Evolutionary conservation across 345 rosid species (phyloP).

Genomic region (Lenwebbia sp.): DNA sequence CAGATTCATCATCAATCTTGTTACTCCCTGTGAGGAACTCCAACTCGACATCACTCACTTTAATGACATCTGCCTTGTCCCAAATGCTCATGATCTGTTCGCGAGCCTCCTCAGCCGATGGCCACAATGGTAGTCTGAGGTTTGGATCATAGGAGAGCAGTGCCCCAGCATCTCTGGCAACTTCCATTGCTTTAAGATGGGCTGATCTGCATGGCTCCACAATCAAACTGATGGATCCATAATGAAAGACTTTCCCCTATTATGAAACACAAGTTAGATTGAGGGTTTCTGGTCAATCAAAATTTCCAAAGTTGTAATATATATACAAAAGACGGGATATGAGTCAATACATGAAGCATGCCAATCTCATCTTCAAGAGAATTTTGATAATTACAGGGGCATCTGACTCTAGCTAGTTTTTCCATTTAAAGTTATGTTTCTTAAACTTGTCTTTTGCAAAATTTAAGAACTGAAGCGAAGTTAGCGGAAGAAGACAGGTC

Average conservation of each 20-base stretch:
- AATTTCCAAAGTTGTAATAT: neutral
- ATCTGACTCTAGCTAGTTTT: neutral
- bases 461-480: neutral
- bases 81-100: conserved; percentile 87
- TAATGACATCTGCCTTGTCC: conserved; percentile 93
- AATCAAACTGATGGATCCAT: conserved; percentile 93
- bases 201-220: conserved; percentile 99
- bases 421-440: neutral
- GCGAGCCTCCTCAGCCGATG: conserved; percentile 76
- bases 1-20: conserved; percentile 64
- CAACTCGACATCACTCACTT: conserved; percentile 91
- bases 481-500: neutral
- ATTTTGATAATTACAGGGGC: neutral
- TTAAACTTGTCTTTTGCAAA: neutral
- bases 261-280: neutral
- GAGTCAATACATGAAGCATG: neutral
- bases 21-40: conserved; percentile 84
- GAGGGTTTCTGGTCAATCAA: neutral
- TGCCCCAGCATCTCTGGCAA: conserved; percentile 81
- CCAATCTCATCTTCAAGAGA: neutral
- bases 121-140: conserved; percentile 91
- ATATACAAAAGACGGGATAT: neutral
- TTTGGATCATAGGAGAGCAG: conserved; percentile 94
- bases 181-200: conserved; percentile 86
- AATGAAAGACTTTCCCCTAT: conserved; percentile 86